Evolutionary conservation across 2,329 filamentous ascomycete genomes (phyloP).

Genomic region (Monilinia fructigena): DNA sequence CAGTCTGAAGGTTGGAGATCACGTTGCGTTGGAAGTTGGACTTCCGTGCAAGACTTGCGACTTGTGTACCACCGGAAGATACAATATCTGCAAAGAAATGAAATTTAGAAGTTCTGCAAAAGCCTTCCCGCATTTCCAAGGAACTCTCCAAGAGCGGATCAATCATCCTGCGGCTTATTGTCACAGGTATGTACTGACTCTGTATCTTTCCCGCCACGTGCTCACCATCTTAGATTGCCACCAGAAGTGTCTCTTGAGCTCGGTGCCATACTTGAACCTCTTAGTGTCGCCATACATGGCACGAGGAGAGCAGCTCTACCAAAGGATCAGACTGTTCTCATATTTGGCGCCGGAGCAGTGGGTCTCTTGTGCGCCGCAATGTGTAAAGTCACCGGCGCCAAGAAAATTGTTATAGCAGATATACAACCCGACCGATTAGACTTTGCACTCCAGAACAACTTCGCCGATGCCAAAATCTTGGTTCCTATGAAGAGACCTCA

Average conservation of each 20-base stretch:
- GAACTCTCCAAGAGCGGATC: conserved; percentile 47
- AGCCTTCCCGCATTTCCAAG: conserved; percentile 41
- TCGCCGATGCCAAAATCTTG: conserved; percentile 38
- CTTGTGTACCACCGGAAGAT: conserved; percentile 83
- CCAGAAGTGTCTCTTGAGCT: conserved; percentile 85
- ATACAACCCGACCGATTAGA: conserved; percentile 83
- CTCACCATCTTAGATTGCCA: conserved; percentile 35
- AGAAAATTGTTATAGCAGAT: conserved; percentile 88
- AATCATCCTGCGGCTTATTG: conserved; percentile 96
- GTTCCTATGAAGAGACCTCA: conserved; percentile 39
- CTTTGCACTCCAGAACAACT: conserved; percentile 58
- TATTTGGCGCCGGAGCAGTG: conserved; percentile 93
- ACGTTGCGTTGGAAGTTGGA: conserved; percentile 91
- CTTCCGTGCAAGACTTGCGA: conserved; percentile 88
- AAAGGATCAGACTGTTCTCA: conserved; percentile 78
- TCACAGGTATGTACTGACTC: conserved; percentile 59
- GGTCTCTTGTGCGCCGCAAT: conserved; percentile 56
- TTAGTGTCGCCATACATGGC: conserved; percentile 85
- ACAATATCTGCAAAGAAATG: conserved; percentile 81
- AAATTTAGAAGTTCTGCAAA: conserved; percentile 42
- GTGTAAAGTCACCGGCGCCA: conserved; percentile 70
- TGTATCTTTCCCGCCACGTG: not conserved
- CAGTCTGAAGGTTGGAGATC: conserved; percentile 76
- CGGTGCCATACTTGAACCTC: conserved; percentile 85
- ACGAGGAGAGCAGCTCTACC: conserved; percentile 77